A percentile compares a stretch with the other conserved stretches of the same genome.
These are phyloP conservation scores for Macrotyloma uniflorum DNA, from an alignment of 306 rosid genomes.

Conservation along the genomic window DNA sequence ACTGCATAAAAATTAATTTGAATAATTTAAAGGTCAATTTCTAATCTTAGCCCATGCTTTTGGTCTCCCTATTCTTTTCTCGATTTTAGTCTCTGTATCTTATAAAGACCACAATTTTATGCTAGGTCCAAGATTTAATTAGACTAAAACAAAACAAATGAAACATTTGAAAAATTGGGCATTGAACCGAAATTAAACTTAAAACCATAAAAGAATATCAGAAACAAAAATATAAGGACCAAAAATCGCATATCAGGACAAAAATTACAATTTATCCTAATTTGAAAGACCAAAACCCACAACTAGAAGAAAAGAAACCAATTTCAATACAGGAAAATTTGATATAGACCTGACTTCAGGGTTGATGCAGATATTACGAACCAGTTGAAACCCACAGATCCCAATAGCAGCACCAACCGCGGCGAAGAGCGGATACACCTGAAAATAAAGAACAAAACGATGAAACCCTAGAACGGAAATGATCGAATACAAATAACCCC, in stretches of 20 bases:
- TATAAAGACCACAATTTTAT: too few relatives aligned
- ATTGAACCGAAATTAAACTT: too few relatives aligned
- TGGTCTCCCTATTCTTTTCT: too few relatives aligned
- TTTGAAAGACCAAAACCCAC: neutral
- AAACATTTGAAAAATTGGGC: too few relatives aligned
- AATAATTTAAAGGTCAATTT: neutral
- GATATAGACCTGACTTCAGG: constrained; percentile 87
- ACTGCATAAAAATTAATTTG: neutral
- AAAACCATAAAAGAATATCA: too few relatives aligned
- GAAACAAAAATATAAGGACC: too few relatives aligned
- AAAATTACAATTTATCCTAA: neutral
- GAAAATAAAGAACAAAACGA: neutral
- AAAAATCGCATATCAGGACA: too few relatives aligned
- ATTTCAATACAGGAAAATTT: neutral
- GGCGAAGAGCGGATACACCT: constrained; percentile 94
- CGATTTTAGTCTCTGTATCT: too few relatives aligned
- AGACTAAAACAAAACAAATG: too few relatives aligned
- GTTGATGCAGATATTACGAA: constrained; percentile 78
- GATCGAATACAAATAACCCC: neutral
- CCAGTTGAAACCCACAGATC: constrained; percentile 76
- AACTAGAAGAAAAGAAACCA: neutral
- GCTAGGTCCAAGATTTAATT: too few relatives aligned
- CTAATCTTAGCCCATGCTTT: too few relatives aligned
- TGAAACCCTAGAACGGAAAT: neutral
- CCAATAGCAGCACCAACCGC: constrained; percentile 88